Evolutionary conservation across 208 protist genomes (phyloP), one percentile per base, ranked within the genome.

Genomic region (Phytomonas sp.): DNA sequence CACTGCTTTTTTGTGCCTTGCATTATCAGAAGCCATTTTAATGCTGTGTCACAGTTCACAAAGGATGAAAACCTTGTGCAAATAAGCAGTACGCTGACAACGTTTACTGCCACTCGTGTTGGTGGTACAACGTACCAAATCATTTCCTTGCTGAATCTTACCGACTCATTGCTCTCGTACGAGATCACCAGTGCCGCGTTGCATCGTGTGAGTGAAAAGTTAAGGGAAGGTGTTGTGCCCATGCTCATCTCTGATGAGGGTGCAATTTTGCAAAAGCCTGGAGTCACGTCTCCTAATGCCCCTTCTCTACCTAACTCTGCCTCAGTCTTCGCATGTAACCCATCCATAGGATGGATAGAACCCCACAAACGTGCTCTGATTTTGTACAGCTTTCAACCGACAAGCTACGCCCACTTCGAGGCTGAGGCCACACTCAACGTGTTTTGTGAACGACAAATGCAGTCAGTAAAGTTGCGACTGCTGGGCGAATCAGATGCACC

Each of bases 1-100:
- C 82, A 85, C 69, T 96, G 86, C 72, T 87, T 97, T 64, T 80
- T 79, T 1, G 69, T 92, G 45, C 73, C 66, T 40, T 94, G 84
- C 75, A 77, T 49, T 49, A 4, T 49, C 19, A 49, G 12, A 12
- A 23, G 83, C 30, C 63, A 63, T 5, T 42, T 73, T 19, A 45
- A 72, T 26, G 34, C 37, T 34, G 14, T 78, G 26, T 40, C 29
- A 6, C 30, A 49, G 14, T 8, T 23, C 16, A 7, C 14, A 7
- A 52, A 42, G 40, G 36, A 26, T 65, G 59, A 40, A 23, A 52
- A 5, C 31, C 8, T 52, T 19, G 59, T 64, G 16, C 37, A 49
- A 23, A 12, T 49, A 23, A 60, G 67, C 31, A 42, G 71, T 65
- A 64, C 34, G 32, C 34, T 30, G 52, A 63, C 3, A 34, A 32